A percentile compares a stretch with the other conserved stretches of the same genome.
Conservation (phyloP, 2,329 filamentous ascomycete species). For the Alternaria arborescens region DNA sequence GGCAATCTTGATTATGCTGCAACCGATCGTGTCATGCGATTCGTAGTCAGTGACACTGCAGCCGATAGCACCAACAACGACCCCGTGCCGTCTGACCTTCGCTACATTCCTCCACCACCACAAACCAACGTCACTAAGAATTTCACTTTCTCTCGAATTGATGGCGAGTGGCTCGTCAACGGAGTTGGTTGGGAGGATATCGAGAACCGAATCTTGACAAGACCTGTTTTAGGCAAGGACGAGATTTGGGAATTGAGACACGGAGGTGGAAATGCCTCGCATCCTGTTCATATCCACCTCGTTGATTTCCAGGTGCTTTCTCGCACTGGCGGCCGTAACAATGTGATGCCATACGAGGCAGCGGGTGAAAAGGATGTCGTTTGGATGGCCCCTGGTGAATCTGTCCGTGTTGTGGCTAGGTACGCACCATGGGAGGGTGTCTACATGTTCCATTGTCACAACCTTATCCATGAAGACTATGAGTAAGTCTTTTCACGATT, state of each 20-base stretch:
- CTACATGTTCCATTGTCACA: slow-evolving; percentile 60
- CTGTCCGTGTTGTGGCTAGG: slow-evolving; percentile 37
- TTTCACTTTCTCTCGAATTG: slow-evolving; percentile 45
- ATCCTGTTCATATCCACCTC: slow-evolving; percentile 66
- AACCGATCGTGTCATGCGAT: slow-evolving; percentile 51
- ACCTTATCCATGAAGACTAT: slow-evolving; percentile 57
- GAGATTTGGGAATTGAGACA: slow-evolving; percentile 56
- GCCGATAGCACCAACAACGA: slow-evolving; percentile 36
- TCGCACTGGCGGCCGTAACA: slow-evolving; percentile 55
- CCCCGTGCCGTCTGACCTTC: slow-evolving; percentile 36
- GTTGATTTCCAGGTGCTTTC: slow-evolving; percentile 65
- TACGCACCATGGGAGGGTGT: slow-evolving; percentile 57
- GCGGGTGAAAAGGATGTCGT: slow-evolving; percentile 67
- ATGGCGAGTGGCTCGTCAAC: slow-evolving; percentile 45
- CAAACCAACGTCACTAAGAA: slow-evolving; percentile 24
- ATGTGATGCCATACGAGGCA: slow-evolving; percentile 62
- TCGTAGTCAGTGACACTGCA: slow-evolving; percentile 56
- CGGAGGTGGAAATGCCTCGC: slow-evolving; percentile 59
- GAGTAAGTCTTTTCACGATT: slow-evolving; percentile 31
- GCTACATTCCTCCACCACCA: slow-evolving; percentile 36
- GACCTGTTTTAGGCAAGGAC: slow-evolving; percentile 42
- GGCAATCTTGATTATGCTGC: slow-evolving; percentile 61
- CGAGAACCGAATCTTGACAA: slow-evolving; percentile 43
- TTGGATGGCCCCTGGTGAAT: slow-evolving; percentile 61
- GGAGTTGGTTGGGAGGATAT: slow-evolving; percentile 47